Base-by-base conservation (phyloP, 2,329 filamentous ascomycete genomes). In the Aureobasidium namibiae region DNA sequence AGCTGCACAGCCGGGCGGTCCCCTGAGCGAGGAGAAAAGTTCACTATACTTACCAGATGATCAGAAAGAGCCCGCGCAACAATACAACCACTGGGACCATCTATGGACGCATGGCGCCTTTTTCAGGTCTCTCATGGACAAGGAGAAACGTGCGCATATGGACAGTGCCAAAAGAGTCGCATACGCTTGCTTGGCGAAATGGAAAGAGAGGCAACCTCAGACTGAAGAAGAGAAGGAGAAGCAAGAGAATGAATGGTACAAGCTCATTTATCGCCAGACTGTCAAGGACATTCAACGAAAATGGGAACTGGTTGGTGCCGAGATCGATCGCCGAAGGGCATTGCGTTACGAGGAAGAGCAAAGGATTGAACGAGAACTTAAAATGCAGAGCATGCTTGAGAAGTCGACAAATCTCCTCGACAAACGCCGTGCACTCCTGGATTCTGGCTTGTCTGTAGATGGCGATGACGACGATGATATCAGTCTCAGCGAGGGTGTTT, bases 11-110 rank as follows among this genome's bases (percentile, higher is more conserved):
- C 82, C 85, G 5, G 92, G 91, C 16, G 90, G 90, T 2, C 70
- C 91, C 4, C 78, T 96, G 29, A 90, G 87, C 53, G 76, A 80
- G 57, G 83, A 85, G 61, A 79, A 81, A 61, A 92, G 89, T 69
- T 86, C 85, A 2, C 75, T 87, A 24, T 94, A 89, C 65, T 80
- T 85, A 18, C 88, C 89, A 0, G 89, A 94, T 63, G 78, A 84
- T 13, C 61, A 63, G 42, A 80, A 81, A 60, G 88, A 95, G 66
- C 89, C 89, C 0, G 82, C 84, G 0, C 80, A 82, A 56, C 90
- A 94, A 67, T 97, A 90, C 78, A 85, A 88, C n/a, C 91, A 95
- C 65, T 82, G 84, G 68, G 92, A 97, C 68, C 89, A 97, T 69
- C 80, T 97, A 56, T 79, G 88, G 46, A 86, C 86, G 48, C 92